Base-by-base conservation (phyloP, 331 rosid genomes). In the Telfairia occidentalis region DNA sequence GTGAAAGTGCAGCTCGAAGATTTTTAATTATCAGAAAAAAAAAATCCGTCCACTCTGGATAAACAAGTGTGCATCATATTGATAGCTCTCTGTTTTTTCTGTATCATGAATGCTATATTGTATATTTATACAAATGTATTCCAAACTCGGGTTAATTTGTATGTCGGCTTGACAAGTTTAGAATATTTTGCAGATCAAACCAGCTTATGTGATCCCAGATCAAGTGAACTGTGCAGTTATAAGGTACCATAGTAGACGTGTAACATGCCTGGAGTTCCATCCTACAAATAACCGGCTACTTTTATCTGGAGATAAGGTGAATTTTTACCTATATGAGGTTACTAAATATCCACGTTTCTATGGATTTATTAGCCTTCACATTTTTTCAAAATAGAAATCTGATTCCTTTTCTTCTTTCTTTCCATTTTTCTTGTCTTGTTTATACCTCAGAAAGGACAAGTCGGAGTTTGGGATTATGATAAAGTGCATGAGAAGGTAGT, bases 251-350 rank as follows among this genome's bases (percentile, higher is more conserved):
- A 91, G 98, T 63, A 88, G 97, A 78, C 87, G 97, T 32, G 81
- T 93, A 58, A 89, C 97, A 11, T 80, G 91, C 85, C 85, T 93
- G 87, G 98, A 93, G 82, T 93, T 93, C 79, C 98, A 93, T 71
- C 98, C 98, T 2, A 89, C 97, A 9, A 91, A 89, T 77, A 89
- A 93, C 83, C 87, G 86, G 76, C 85, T 91, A 79, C 88, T 93
- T 55, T 88, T 93, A 78, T 93, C 97, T 9, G 98, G 98, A 54
- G 98, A 93, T 78, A 93, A 91, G 98, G 98, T 91, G 43, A 60
- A 78, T 70, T 57, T 57, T 29, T 42, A 35, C 53, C 55, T 77
- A 69, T 64, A 37, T 23, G 38, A 35, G 71, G 42, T 19, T 74
- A 74, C 23, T 40, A 12, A 42, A 67, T 67, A 23, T 7, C 9